Evolutionary conservation across 805 yeast species (phyloP), one percentile per base, ranked within the genome.

Genomic region (Barnettozyma californica): DNA sequence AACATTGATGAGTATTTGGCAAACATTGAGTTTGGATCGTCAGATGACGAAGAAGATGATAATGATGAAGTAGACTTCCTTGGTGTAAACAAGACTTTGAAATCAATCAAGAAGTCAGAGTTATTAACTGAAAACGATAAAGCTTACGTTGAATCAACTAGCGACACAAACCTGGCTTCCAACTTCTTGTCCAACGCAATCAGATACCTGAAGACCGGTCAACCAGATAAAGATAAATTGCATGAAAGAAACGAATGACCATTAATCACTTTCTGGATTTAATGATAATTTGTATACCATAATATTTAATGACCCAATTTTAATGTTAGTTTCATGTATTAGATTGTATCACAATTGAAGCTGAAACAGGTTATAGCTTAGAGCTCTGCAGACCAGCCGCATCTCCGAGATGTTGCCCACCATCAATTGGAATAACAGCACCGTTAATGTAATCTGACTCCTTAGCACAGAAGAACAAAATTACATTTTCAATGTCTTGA

Each of bases 401-500:
- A 26, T 62, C 70, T 9, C 69, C 67, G 44, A 80, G 62, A 53
- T 76, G 72, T 19, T 76, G 68, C 21, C 91, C 92, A 16, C 92
- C 92, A 58, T 84, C 91, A 26, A 84, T 65, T 10, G 88, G 86
- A 37, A 85, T 63, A 5, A 83, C 83, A 6, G 75, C 71, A 10
- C 92, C 91, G 55, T 83, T 84, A 48, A 84, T 59, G 60, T 84
- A 84, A 57, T 73, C 73, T 1, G 83, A 73, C 48, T 80, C 80
- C 53, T 73, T 74, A 9, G 79, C 70, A 56, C 79, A 71, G 59
- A 84, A 71, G 68, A 76, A 85, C 45, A 83, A 63, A 14, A 77
- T 71, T 9, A 76, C 73, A 43, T 72, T 75, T 57, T 77, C 77
- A 44, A 84, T 66, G 59, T 84, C 92, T 44, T 75, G 76, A 52